Base-by-base conservation (phyloP, 2,329 filamentous ascomycete species). In the Sporothrix brasiliensis region DNA sequence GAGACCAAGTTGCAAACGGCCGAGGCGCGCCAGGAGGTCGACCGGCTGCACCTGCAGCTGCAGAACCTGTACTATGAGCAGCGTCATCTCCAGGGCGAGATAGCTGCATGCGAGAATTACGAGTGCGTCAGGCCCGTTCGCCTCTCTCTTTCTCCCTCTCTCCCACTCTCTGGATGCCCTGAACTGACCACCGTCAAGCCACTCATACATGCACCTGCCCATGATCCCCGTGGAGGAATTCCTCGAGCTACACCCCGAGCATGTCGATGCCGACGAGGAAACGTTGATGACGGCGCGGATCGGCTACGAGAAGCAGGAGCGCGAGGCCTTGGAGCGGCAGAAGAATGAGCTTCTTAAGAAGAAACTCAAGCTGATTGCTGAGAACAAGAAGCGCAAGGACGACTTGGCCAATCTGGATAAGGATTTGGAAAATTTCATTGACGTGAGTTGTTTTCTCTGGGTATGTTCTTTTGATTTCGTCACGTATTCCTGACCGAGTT, bases 31-130 rank as follows among this genome's bases (percentile, higher is more conserved):
- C 92, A 94, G 76, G 93, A 97, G 80, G 93, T 98, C 74, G 95
- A 99, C 78, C 88, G 90, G 66, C 84, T 99, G 72, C 94, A 98
- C 78, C 85, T 99, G 50, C 92, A 97, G 77, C 85, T 99, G 69
- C 94, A 98, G 80, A 99, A 99, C 77, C 83, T 99, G 9, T 96
- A 95, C 79, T 99, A 99, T 78, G 94, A 99, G 80, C 94, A 98
- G 81, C 86, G 92, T 69, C 93, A 97, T 79, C 83, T 99, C 69
- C 89, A 92, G 74, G 92, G 92, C 65, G 95, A 99, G 81, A 98
- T 99, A 72, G 84, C 88, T 0, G 93, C 92, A 10, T 98, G 95
- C 79, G 92, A 97, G 78, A 91, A 90, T 67, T 97, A 96, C 76
- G 92, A 97, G 93, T 97, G 82, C 41, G 41, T 44, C 41, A 73